Conservation (phyloP, 495 filamentous ascomycete species). For the Penicillium alfredii region DNA sequence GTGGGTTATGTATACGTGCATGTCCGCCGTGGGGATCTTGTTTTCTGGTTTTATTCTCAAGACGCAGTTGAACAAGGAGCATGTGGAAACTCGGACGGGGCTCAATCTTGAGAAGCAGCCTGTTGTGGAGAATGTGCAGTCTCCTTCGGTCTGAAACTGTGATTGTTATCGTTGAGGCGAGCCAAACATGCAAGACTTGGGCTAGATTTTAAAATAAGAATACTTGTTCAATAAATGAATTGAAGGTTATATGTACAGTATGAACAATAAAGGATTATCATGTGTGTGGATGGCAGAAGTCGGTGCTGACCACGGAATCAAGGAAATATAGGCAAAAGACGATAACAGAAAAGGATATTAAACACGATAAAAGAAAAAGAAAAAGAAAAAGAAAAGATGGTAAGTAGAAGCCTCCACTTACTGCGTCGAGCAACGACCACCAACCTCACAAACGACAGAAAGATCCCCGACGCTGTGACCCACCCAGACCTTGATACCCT, state of each 20-base stretch:
- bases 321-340: too few species aligned
- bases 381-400: neutral
- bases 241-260: too few species aligned
- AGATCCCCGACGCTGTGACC: slow-evolving; percentile 42
- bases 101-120: slow-evolving; percentile 22
- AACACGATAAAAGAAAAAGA: slow-evolving; percentile 3
- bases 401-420: neutral
- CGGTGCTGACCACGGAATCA: too few species aligned
- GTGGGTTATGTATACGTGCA: slow-evolving; percentile 55
- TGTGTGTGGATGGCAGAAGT: too few species aligned
- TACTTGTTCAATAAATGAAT: too few species aligned
- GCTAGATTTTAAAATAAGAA: too few species aligned
- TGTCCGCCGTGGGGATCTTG: slow-evolving; percentile 45
- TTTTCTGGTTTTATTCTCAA: slow-evolving; percentile 50
- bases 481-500: slow-evolving; percentile 40
- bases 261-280: too few species aligned
- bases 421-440: slow-evolving; percentile 17
- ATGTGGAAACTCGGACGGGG: slow-evolving; percentile 54
- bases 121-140: slow-evolving; percentile 4
- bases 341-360: slow-evolving; percentile 1
- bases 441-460: slow-evolving; percentile 35
- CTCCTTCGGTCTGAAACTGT: too few species aligned
- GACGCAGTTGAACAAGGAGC: slow-evolving; percentile 48
- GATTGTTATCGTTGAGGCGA: too few species aligned
- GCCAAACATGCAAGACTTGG: too few species aligned